These are phyloP conservation scores for Phialocephala subalpina DNA, from an alignment of 2,329 filamentous ascomycete species.

Conservation along the genomic window DNA sequence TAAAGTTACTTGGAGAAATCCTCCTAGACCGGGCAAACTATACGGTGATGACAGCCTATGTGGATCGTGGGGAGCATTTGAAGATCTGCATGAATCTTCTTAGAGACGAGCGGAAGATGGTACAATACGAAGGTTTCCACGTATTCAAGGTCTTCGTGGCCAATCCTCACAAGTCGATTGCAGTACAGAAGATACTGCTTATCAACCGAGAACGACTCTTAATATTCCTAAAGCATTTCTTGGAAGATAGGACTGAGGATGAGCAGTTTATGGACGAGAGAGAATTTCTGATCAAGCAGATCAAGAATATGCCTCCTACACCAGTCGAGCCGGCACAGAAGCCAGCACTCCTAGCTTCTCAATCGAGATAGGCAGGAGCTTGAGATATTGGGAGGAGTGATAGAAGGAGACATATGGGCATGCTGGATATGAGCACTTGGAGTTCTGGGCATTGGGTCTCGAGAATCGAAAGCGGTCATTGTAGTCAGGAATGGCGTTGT, in stretches of 20 bases:
- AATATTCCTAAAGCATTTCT: slow-evolving; percentile 87
- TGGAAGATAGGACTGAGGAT: slow-evolving; percentile 95
- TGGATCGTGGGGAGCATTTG: slow-evolving; percentile 92
- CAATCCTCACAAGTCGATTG: slow-evolving; percentile 97
- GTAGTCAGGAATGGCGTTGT: slow-evolving; percentile 33
- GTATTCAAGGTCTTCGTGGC: slow-evolving; percentile 99
- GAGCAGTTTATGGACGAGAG: slow-evolving; percentile 99
- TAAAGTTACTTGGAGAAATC: slow-evolving; percentile 95
- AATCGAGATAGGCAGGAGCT: slow-evolving; percentile 33
- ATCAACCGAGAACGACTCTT: slow-evolving; percentile 95
- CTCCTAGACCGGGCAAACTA: slow-evolving; percentile 96
- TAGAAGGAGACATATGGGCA: slow-evolving; percentile 27
- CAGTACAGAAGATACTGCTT: slow-evolving; percentile 92
- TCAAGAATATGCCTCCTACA: slow-evolving; percentile 71
- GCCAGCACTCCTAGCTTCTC: slow-evolving; percentile 43
- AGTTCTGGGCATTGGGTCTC: slow-evolving; percentile 38
- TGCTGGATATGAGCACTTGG: slow-evolving; percentile 36
- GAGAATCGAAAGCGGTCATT: slow-evolving; percentile 32
- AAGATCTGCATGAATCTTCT: slow-evolving; percentile 99
- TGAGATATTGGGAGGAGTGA: slow-evolving; percentile 6
- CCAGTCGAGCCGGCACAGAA: slow-evolving; percentile 55
- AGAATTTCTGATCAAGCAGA: slow-evolving; percentile 96
- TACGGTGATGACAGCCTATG: slow-evolving; percentile 96
- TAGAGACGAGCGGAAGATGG: slow-evolving; percentile 96
- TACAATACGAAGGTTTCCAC: slow-evolving; percentile 98